phyloP scores from a whole-genome alignment of 768 basidiomycete genomes.

The Tulasnella sp. region DNA sequence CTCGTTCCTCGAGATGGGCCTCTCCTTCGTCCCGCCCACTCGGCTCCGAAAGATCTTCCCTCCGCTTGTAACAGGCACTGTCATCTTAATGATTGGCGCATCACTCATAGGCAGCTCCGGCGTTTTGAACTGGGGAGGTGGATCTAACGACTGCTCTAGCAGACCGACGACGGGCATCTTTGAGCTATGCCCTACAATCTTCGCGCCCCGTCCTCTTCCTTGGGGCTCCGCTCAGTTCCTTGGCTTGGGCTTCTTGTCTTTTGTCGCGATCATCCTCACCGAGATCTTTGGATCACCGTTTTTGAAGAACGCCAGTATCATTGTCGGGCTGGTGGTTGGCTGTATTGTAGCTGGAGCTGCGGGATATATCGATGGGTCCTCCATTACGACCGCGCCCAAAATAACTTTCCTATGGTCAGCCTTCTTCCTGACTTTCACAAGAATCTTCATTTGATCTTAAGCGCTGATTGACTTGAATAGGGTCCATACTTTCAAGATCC shows the following conservation, averaged over 20 bases:
- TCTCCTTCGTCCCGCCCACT: slow-evolving; percentile 55
- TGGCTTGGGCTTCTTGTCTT: slow-evolving; percentile 77
- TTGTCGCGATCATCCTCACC: slow-evolving; percentile 60
- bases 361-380: slow-evolving; percentile 61
- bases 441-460: not conserved
- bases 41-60: slow-evolving; percentile 21
- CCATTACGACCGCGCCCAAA: slow-evolving; percentile 53
- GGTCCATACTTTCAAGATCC: slow-evolving; percentile 67
- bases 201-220: slow-evolving; percentile 57
- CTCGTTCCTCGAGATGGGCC: slow-evolving; percentile 65
- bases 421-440: not conserved
- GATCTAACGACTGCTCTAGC: slow-evolving; percentile 54
- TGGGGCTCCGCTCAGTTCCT: slow-evolving; percentile 71
- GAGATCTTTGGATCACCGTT: slow-evolving; percentile 81
- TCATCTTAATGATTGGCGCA: slow-evolving; percentile 70
- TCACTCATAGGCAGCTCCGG: slow-evolving; percentile 66
- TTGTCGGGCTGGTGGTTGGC: slow-evolving; percentile 62
- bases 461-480: slow-evolving; percentile 24
- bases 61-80: slow-evolving; percentile 34
- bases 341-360: slow-evolving; percentile 71
- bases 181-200: slow-evolving; percentile 56
- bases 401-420: slow-evolving; percentile 71
- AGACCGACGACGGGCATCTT: slow-evolving; percentile 59
- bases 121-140: slow-evolving; percentile 74
- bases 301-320: slow-evolving; percentile 65